Base-by-base conservation (phyloP, 1,284 basidiomycete genomes). In the Athelia psychrophila region DNA sequence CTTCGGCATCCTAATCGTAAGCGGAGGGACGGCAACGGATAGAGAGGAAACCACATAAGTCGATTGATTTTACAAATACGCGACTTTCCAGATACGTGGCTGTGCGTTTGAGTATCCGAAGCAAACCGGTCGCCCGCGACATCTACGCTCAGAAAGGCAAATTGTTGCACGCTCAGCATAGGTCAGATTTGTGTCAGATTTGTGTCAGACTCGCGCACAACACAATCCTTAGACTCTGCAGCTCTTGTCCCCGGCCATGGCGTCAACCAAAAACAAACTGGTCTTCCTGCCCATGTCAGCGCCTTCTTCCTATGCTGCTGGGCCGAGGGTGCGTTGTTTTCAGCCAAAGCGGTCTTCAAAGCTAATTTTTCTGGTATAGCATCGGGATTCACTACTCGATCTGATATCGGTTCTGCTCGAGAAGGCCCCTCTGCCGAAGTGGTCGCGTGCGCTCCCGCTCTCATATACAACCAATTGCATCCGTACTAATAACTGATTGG, bases 341-440 rank as follows among this genome's bases (percentile, higher is more conserved):
- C 5, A 22, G 2, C 52, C 20, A 30, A 15, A 18, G 22, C 19
- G 48, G 27, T 49, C 12, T 35, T 18, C 12, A 9, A 30, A 19
- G 52, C 47, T 51, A 25, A 49, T 42, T 49, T 38, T 55, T 23
- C 60, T 49, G 51, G 27, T 38, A 51, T 48, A 70, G 95, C 96
- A 48, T 97, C 95, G 48, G 97, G 96, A 54, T 99, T 99, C 73
- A 99, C 96, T 0, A 99, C 95, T 8, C 90, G 96, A 50, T 97
- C 95, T 46, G 96, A 99, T 84, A 99, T 99, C 58, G 96, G 96
- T 67, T 96, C 96, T 46, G 96, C 96, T 3, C 81, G 97, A 68
- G 95, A 97, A 67, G 93, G 93, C 0, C 93, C 94, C 0, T 91
- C 90, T 15, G 93, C 93, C 24, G 93, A 95, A 70, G 84, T 85